These are phyloP conservation scores for Corymbia citriodora DNA, from an alignment of 441 rosid genomes.

Conservation along the genomic window DNA sequence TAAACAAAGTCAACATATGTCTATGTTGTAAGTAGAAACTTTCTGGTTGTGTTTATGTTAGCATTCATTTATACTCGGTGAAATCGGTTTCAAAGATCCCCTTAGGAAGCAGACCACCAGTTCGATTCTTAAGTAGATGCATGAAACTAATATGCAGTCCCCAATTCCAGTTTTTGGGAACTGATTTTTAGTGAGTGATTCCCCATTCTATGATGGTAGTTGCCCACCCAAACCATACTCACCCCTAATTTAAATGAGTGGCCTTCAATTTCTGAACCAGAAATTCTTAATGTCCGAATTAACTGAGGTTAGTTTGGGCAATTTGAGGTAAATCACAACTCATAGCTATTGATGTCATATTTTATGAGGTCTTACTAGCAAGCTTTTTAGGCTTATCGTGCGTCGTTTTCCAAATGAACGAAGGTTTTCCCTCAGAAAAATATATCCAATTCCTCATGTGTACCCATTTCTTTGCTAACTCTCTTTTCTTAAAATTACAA, in stretches of 20 bases:
- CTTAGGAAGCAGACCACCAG: too few relatives aligned
- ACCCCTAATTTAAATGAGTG: neutral
- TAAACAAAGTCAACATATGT: too few relatives aligned
- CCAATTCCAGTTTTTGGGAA: too few relatives aligned
- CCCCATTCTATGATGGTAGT: too few relatives aligned
- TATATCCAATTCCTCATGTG: neutral
- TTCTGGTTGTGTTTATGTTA: too few relatives aligned
- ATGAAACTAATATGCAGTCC: too few relatives aligned
- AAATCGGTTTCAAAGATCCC: too few relatives aligned
- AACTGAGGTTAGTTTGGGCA: accelerated
- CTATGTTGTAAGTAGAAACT: too few relatives aligned
- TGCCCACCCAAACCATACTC: too few relatives aligned
- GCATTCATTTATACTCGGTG: too few relatives aligned
- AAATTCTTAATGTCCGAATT: accelerated
- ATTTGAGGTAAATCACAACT: neutral
- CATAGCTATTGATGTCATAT: accelerated
- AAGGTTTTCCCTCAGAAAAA: neutral
- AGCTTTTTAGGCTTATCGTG: neutral
- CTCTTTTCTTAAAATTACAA: neutral
- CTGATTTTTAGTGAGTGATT: too few relatives aligned
- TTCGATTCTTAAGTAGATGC: too few relatives aligned
- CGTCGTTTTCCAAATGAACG: neutral
- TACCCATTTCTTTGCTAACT: neutral
- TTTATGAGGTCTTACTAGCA: neutral
- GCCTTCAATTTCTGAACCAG: accelerated